phyloP scores from a whole-genome alignment of 805 yeast genomes.

The Saccharomycopsis schoenii region DNA sequence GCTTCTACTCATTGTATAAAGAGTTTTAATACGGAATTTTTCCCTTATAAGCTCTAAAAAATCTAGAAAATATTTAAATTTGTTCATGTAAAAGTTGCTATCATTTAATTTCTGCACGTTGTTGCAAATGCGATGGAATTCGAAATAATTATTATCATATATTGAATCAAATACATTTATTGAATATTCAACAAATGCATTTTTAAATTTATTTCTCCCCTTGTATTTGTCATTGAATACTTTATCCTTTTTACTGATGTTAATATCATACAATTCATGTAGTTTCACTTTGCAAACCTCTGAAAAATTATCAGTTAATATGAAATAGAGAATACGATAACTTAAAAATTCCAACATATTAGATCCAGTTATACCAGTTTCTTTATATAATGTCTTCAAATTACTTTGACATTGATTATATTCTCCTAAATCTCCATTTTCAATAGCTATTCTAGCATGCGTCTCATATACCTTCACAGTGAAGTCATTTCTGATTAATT shows the following conservation, averaged over 20 bases:
- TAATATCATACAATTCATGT: constrained; percentile 12
- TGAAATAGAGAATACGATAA: constrained; percentile 63
- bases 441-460: constrained; percentile 81
- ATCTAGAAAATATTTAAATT: constrained; percentile 18
- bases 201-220: constrained; percentile 19
- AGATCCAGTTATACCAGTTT: constrained; percentile 26
- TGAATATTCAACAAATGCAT: constrained; percentile 23
- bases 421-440: constrained; percentile 80
- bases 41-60: constrained; percentile 45
- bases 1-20: constrained; percentile 45
- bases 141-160: constrained; percentile 39
- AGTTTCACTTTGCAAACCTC: constrained; percentile 40
- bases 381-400: constrained; percentile 50
- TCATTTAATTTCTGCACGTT: constrained; percentile 33
- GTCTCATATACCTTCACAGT: constrained; percentile 73
- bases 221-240: not conserved
- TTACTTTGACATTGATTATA: constrained; percentile 92
- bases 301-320: constrained; percentile 58
- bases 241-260: not conserved
- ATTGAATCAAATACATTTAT: constrained; percentile 28
- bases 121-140: constrained; percentile 36
- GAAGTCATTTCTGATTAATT: constrained; percentile 69
- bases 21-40: constrained; percentile 47
- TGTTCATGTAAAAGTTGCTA: constrained; percentile 15
- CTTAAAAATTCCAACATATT: constrained; percentile 55